Percentiles rank a stretch among this genome's conserved stretches.
phyloP scores from a whole-genome alignment of 352 stramenopile genomes.

The Phytophthora tentaculata region DNA sequence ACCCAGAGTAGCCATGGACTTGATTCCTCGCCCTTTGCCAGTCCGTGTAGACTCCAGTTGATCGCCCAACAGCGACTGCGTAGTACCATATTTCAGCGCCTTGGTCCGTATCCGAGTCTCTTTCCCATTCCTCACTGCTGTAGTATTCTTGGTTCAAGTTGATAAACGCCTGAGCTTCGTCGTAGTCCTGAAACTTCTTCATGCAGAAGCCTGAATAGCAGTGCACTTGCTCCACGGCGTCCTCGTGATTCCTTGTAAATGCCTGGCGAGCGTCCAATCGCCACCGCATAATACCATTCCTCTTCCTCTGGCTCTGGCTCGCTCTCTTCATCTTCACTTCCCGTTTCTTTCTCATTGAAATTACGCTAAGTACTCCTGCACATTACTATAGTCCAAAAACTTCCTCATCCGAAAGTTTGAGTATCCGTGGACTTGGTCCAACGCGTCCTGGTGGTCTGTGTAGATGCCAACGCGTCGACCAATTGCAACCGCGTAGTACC shows the following conservation, averaged over 20 bases:
- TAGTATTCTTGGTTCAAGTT: slow-evolving; percentile 13
- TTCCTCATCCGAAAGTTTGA: slow-evolving; percentile 12
- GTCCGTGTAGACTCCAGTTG: slow-evolving; percentile 51
- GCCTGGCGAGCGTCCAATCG: slow-evolving; percentile 43
- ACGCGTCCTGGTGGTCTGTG: background rate
- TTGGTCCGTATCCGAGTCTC: background rate
- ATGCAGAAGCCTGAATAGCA: slow-evolving; percentile 53
- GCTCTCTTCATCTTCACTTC: slow-evolving; percentile 5
- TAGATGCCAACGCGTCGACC: slow-evolving; percentile 9
- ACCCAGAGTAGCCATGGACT: slow-evolving; percentile 50
- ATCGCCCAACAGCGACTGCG: slow-evolving; percentile 53
- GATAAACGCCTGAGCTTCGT: slow-evolving; percentile 37
- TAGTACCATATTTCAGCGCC: slow-evolving; percentile 44
- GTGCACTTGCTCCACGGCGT: slow-evolving; percentile 42
- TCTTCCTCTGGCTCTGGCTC: background rate
- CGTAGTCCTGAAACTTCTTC: slow-evolving; percentile 61
- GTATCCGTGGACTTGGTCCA: slow-evolving; percentile 12
- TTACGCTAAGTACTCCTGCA: background rate
- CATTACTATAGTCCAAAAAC: slow-evolving; percentile 8
- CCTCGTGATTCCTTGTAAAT: slow-evolving; percentile 40
- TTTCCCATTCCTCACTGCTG: slow-evolving; percentile 8
- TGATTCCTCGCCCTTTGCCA: slow-evolving; percentile 46
- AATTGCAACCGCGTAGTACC: slow-evolving; percentile 43
- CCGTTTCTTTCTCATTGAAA: slow-evolving; percentile 1
- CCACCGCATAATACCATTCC: slow-evolving; percentile 51